Conservation (phyloP, 208 protist species). For the Trypanosoma lewisi region DNA sequence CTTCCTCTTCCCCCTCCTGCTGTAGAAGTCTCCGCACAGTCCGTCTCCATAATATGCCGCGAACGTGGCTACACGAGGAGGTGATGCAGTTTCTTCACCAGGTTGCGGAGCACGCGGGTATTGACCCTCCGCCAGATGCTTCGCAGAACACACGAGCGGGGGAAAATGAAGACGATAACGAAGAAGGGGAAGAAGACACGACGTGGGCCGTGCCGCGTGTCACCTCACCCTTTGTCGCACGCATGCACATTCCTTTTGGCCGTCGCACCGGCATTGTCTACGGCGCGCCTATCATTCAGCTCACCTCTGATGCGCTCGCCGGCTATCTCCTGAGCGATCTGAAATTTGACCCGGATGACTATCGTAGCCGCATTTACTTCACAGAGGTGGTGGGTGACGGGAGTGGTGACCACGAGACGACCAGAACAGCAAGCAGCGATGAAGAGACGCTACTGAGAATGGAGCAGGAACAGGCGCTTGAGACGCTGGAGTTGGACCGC, state of each 20-base stretch:
- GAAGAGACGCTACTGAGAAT: slow-evolving; percentile 44
- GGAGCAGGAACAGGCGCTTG: slow-evolving; percentile 65
- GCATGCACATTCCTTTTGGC: slow-evolving; percentile 73
- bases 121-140: slow-evolving; percentile 29
- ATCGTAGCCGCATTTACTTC: slow-evolving; percentile 76
- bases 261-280: slow-evolving; percentile 82
- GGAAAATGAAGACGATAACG: neutral
- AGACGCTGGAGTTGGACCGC: slow-evolving; percentile 70
- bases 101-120: slow-evolving; percentile 62
- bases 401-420: neutral
- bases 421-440: neutral
- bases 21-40: slow-evolving; percentile 23
- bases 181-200: slow-evolving; percentile 29
- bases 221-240: slow-evolving; percentile 61
- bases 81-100: slow-evolving; percentile 80
- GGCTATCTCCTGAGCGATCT: slow-evolving; percentile 52
- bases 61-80: slow-evolving; percentile 83
- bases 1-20: neutral
- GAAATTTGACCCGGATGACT: slow-evolving; percentile 70
- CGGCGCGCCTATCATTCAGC: slow-evolving; percentile 50
- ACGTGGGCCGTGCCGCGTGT: slow-evolving; percentile 34
- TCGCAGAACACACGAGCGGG: neutral
- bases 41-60: slow-evolving; percentile 69
- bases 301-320: slow-evolving; percentile 56
- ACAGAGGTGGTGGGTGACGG: slow-evolving; percentile 24